Base-by-base conservation (phyloP, 345 rosid species). In the thale cress (Arabidopsis thaliana) region DNA sequence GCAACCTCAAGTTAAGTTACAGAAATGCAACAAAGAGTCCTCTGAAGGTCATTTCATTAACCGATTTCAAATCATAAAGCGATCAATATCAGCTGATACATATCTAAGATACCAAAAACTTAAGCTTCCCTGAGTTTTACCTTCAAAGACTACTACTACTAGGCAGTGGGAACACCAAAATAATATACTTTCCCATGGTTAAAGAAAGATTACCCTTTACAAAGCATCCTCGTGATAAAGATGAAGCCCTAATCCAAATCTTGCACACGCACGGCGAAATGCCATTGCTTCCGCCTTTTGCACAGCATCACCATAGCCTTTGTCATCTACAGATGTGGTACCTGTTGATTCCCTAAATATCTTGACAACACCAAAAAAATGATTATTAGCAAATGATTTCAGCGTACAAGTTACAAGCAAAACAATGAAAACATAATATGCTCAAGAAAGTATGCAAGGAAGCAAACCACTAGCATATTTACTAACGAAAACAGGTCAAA, bases 261-360 rank as follows among this genome's bases (percentile, higher is more conserved):
- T 85, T 4, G 93, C 98, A 78, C 96, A 93, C 5, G 95, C 94
- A 58, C 96, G 83, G 3, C 95, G 88, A 77, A 90, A 93, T 16
- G 98, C 96, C 98, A 93, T 90, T 37, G 95, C 93, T 82, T 93
- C 96, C 8, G 98, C 98, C 81, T 87, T 88, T 75, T 90, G 94
- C 45, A 88, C 88, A 52, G 96, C 86, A 85, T 93, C 94, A 36
- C 96, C 96, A 49, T 85, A 86, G 55, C 93, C 91, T 24, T 38
- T 68, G 33, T 83, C 86, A 32, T 86, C 85, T 42, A 80, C 72
- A 0, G 86, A 61, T 72, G 98, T 85, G 32, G 96, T 93, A 1
- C 97, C 97, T 1, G 87, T 88, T n/a, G 96, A 86, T 75, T 88
- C 92, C 82, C 96, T 83, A 66, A 78, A 73, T 55, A 82, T 81